Base-by-base conservation (phyloP, 2,329 filamentous ascomycete species). In the Aspergillus melleus region DNA sequence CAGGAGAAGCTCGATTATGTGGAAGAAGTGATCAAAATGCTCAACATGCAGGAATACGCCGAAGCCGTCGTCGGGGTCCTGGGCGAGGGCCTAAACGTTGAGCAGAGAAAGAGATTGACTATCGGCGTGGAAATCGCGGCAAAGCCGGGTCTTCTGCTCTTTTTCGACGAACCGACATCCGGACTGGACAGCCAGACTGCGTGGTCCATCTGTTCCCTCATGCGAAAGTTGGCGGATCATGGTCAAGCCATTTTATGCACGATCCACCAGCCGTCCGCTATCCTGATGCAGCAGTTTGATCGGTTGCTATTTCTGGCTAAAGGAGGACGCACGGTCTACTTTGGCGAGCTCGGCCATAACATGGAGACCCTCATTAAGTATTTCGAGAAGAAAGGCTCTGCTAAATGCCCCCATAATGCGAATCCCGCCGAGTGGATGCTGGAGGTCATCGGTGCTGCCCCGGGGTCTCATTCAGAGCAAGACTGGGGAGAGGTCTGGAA, bases 161-260 rank as follows among this genome's bases (percentile, higher is more conserved):
- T 96, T 79, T 87, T 96, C 46, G 93, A 97, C 69, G 93, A 97
- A 75, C 93, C 93, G 6, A 96, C 92, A 1, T 96, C 92, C 29
- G 93, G 93, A 79, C 85, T 96, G 6, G 93, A 96, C 74, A 91
- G 88, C 67, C 92, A 96, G 75, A 96, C 92, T 0, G 92, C 92
- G 0, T 96, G 91, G 90, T 90, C 91, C 62, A 96, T 96, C 70
- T 84, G 91, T 55, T 88, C 90, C 68, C 83, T 96, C 6, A 84
- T 97, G 57, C 88, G 94, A 74, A 96, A 96, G 79, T 83, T 96
- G 26, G 91, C 91, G 68, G 90, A 94, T 74, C 89, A 87, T 63
- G 92, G 93, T n/a, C 91, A 95, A 74, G 92, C 93, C 47, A 90
- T 96, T 73, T 85, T 96, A 10, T 96, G 92, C 79, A 96, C 93